Evolutionary conservation across 306 rosid species (phyloP), one percentile per base, ranked within the genome.

Genomic region (Luffa aegyptiaca): DNA sequence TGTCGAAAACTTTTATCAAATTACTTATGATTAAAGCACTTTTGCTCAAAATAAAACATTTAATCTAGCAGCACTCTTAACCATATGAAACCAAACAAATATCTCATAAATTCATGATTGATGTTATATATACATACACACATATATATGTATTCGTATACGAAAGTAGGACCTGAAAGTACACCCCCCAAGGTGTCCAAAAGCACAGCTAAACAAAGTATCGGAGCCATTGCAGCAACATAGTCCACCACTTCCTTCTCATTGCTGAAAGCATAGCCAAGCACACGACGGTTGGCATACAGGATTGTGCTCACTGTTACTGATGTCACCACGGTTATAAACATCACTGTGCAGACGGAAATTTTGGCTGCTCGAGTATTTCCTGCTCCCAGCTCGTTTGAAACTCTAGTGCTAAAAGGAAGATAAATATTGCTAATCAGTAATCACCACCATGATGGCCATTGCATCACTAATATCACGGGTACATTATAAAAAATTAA

Each of bases 361-460:
- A 86, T 51, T 0, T 86, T 86, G 35, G 92, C 91, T 44, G 82
- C 87, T 36, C 56, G 63, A 59, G 93, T 86, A 75, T 90, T 90
- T 58, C 93, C 92, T 26, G 92, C 90, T 75, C 93, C 97, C 80
- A 91, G 20, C 83, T 87, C 93, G 85, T 91, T 91, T 80, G 93
- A 89, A 76, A 59, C 65, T 21, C 68, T 35, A 26, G 68, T 61
- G 68, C 68, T 61, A 61, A 26, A 61, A 11, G 2, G 39, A 61
- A 6, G 17, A 61, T 61, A 31, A 10, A 61, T 31, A 10, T 26
- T 26, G 31, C 31, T 26, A 26, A 26, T 26, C 31, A 26, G 31
- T 26, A 16, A 55, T 55, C 59, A 18, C 1, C 14, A 55, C 14
- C 59, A 55, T 55, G 53, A 11, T 11, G 10, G 53, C 26, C n/a